A percentile compares a stretch with the other conserved stretches of the same genome.
phyloP scores from a whole-genome alignment of 257 asterid species.

The Solanum commersonii region DNA sequence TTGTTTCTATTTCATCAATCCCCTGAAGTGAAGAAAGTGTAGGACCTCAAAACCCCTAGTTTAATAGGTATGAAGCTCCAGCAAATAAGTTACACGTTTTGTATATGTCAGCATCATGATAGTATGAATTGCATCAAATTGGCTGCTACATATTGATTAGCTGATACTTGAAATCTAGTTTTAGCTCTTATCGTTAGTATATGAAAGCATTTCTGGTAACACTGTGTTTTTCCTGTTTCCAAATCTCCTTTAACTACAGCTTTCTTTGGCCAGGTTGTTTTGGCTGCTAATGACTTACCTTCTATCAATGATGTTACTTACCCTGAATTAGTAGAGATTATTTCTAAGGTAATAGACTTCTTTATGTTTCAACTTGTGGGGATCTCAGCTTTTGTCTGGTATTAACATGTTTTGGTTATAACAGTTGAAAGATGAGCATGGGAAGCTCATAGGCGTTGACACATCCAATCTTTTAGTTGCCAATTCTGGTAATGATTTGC shows the following conservation, averaged over 20 bases:
- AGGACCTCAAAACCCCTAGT: not conserved
- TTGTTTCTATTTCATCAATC: not conserved
- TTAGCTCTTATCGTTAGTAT: not conserved
- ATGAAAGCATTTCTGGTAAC: not conserved
- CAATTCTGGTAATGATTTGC: slow-evolving; percentile 92
- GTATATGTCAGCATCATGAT: not conserved
- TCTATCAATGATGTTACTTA: slow-evolving; percentile 90
- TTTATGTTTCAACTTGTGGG: not conserved
- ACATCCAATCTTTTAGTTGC: slow-evolving; percentile 74
- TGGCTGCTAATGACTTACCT: slow-evolving; percentile 94
- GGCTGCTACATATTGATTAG: not conserved
- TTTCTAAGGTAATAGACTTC: slow-evolving; percentile 48
- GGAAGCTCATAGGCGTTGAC: slow-evolving; percentile 78
- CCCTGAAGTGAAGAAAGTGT: not conserved
- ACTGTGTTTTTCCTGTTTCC: not conserved
- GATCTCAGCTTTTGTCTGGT: slow-evolving; percentile 5
- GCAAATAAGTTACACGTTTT: not conserved
- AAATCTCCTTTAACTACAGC: not conserved
- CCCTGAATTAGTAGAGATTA: slow-evolving; percentile 62
- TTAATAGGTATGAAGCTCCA: not conserved
- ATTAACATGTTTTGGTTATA: slow-evolving; percentile 4
- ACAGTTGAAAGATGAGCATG: slow-evolving; percentile 84
- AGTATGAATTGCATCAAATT: not conserved
- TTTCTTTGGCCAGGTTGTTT: slow-evolving; percentile 52
- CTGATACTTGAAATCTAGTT: not conserved